Evolutionary conservation across 495 filamentous ascomycete species (phyloP), one percentile per base, ranked within the genome.

Genomic region (Lasiosphaeria hispida): DNA sequence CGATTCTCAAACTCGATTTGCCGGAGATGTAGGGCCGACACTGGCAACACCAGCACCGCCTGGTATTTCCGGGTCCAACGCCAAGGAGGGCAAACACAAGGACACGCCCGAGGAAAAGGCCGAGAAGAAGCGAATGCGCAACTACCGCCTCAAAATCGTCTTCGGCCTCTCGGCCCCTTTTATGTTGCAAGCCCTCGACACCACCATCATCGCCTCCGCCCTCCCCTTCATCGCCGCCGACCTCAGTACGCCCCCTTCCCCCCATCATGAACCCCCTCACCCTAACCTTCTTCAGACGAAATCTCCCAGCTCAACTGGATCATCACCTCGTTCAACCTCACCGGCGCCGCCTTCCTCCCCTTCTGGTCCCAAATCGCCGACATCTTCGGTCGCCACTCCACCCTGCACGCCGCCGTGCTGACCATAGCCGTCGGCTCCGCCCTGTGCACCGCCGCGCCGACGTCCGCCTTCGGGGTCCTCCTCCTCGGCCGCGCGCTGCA

Each of bases 281-380:
- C 15, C 13, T 60, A 38, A 59, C 55, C 35, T 17, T 3, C 6
- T 18, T 18, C 45, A 83, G 82, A 77, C 55, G 65, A 82, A 60
- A 68, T 85, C 34, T 68, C 72, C 14, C 78, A 85, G 58, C 70
- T 85, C 7, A 86, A 84, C 62, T 86, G 83, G 83, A 85, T 87
- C 62, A 76, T 86, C 48, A 81, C 83, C 0, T 72, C 82, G 14
- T 86, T 83, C 68, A 85, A 78, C 57, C 73, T 87, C 4, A 83
- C 82, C n/a, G 77, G 80, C 0, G 77, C 83, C 11, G 75, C 83
- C 14, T 85, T 86, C 63, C 81, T 85, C 5, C 84, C 84, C n/a
- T 74, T 79, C 56, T 85, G 78, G 66, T 82, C 78, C 13, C 83
- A 86, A 60, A 69, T 83, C 35, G 71, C 82, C 42, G 83, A 87